Conservation (phyloP, 1,284 basidiomycete genomes). For the Farysia itapuensis region DNA sequence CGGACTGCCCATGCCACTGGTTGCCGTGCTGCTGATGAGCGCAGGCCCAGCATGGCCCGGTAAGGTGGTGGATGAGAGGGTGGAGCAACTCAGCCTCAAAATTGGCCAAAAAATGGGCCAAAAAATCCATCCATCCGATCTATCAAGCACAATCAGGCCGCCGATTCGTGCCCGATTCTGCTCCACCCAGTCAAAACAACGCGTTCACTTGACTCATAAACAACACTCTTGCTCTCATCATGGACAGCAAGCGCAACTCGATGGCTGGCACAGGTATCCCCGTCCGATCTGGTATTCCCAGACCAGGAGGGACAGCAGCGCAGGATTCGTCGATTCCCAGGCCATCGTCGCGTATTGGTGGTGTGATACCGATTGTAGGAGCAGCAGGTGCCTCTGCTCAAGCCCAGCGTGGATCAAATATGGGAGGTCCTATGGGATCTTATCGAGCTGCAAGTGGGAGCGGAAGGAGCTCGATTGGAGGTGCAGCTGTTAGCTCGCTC, state of each 20-base stretch:
- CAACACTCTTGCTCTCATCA: no score
- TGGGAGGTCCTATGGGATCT: slow-evolving; percentile 19
- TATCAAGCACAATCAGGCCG: no score
- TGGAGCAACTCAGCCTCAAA: no score
- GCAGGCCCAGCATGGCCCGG: no score
- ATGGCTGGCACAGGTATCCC: slow-evolving; percentile 24
- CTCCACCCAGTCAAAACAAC: background rate
- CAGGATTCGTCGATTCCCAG: slow-evolving; percentile 16
- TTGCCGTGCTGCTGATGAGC: no score
- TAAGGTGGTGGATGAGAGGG: no score
- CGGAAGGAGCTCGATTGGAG: slow-evolving; percentile 2
- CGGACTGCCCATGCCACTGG: no score
- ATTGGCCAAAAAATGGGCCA: no score
- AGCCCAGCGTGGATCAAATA: no score
- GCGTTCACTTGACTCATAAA: no score
- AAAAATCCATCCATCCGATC: no score
- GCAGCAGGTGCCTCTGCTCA: no score
- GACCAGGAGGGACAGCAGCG: slow-evolving; percentile 10
- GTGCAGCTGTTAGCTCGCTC: slow-evolving; percentile 3
- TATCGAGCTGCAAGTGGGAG: slow-evolving; percentile 17
- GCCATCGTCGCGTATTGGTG: slow-evolving; percentile 16
- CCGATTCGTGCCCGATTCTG: background rate
- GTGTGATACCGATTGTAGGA: background rate
- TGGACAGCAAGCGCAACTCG: slow-evolving; percentile 19
- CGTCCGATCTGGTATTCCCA: slow-evolving; percentile 28